Base-by-base conservation (phyloP, 1,139 yeast genomes). In the Saccharomyces hybrid region DNA sequence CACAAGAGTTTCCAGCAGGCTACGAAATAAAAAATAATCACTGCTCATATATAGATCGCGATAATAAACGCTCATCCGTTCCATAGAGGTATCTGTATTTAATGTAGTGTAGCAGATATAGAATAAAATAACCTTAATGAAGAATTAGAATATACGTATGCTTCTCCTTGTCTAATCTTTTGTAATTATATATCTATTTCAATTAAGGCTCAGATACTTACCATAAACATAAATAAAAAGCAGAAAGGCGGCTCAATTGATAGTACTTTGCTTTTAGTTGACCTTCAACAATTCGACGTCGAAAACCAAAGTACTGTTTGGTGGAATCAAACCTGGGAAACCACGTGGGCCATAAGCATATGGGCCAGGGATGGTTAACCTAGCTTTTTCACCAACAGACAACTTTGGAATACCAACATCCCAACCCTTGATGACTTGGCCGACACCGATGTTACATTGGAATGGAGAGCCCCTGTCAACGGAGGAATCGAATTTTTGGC, bases 381-480 rank as follows among this genome's bases (percentile, higher is more conserved):
- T 81, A 54, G 97, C 96, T 77, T 86, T 86, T 74, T 95, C 89
- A 64, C 98, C 98, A 56, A 90, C 80, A 56, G 95, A 86, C 73
- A 93, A 81, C 74, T 89, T 84, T 56, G 96, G 96, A 70, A 89
- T 88, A 60, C 74, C 96, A 69, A 83, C 87, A 71, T 91, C 98
- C 98, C 98, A 91, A 61, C 98, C 98, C 68, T 82, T 81, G 75
- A 91, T 91, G 62, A 91, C 97, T 76, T 87, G 96, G 59, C 98
- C 97, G 63, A 88, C 96, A 71, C 98, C 98, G 72, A 91, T 87
- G 73, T 78, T 77, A 74, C 95, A 87, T 72, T 88, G 89, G 83
- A 93, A 91, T 61, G 98, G 97, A 74, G 84, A 81, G 67, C 95
- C 95, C 76, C 97, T 85, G 78, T 87, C 95, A 65, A 90, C 81